Evolutionary conservation across 2,329 filamentous ascomycete species (phyloP).

Genomic region (Fusarium heterosporum): DNA sequence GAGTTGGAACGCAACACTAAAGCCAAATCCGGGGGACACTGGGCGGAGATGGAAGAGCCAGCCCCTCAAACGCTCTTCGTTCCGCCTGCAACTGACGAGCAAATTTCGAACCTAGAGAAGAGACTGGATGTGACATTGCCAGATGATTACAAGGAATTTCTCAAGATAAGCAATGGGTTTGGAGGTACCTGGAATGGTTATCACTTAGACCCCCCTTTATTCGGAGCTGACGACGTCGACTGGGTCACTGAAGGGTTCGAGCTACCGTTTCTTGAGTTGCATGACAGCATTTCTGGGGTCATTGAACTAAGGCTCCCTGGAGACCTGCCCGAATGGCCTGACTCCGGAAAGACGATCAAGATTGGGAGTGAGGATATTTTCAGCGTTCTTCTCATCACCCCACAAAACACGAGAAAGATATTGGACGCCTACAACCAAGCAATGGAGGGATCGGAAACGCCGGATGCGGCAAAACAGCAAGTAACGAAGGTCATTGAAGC

Average conservation of each 20-base stretch:
- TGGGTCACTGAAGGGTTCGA: slow-evolving; percentile 13
- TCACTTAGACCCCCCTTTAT: slow-evolving; percentile 13
- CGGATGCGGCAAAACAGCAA: slow-evolving; percentile 20
- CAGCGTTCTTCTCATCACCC: slow-evolving; percentile 10
- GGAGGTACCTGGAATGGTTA: slow-evolving; percentile 38
- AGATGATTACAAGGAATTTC: slow-evolving; percentile 38
- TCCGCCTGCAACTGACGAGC: slow-evolving; percentile 28
- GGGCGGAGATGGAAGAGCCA: slow-evolving; percentile 3
- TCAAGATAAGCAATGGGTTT: slow-evolving; percentile 38
- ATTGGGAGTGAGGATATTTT: slow-evolving; percentile 26
- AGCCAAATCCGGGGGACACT: not conserved
- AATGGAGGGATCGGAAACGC: not conserved
- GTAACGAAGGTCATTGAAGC: slow-evolving; percentile 16
- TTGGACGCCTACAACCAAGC: slow-evolving; percentile 25
- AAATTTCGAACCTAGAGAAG: slow-evolving; percentile 26
- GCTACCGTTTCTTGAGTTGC: slow-evolving; percentile 13
- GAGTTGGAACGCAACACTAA: slow-evolving; percentile 30
- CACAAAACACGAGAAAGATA: slow-evolving; percentile 7
- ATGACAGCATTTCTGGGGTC: slow-evolving; percentile 11
- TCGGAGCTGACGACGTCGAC: slow-evolving; percentile 20
- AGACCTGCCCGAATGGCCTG: slow-evolving; percentile 24
- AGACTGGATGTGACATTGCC: slow-evolving; percentile 16
- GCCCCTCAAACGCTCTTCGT: slow-evolving; percentile 33
- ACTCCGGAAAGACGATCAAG: slow-evolving; percentile 5
- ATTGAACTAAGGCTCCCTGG: not conserved